phyloP scores from a whole-genome alignment of 495 filamentous ascomycete species.

The Podospora pseudopauciseta region DNA sequence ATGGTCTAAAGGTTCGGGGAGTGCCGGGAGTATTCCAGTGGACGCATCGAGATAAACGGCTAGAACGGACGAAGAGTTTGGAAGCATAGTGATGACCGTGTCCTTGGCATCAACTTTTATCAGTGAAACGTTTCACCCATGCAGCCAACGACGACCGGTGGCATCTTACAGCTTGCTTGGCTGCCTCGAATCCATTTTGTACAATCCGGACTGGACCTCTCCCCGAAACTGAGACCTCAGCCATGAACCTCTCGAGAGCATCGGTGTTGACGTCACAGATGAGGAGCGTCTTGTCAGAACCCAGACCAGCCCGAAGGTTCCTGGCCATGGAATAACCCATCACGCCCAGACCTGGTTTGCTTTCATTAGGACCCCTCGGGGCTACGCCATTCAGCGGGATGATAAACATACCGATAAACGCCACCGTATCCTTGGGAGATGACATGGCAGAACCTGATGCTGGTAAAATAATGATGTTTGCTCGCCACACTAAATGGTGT shows the following conservation, averaged over 20 bases:
- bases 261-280: constrained; percentile 46
- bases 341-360: constrained; percentile 27
- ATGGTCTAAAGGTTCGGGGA: constrained; percentile 10
- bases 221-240: constrained; percentile 25
- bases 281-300: constrained; percentile 36
- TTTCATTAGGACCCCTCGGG: background rate
- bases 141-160: background rate
- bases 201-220: constrained; percentile 23
- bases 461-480: too few species aligned
- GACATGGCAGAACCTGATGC: background rate
- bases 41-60: constrained; percentile 39
- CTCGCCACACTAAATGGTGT: too few species aligned
- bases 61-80: constrained; percentile 36
- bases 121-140: background rate
- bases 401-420: constrained; percentile 28
- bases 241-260: constrained; percentile 36
- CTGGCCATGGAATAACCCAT: constrained; percentile 53
- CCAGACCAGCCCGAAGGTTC: constrained; percentile 45
- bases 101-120: constrained; percentile 20
- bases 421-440: constrained; percentile 21
- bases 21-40: constrained; percentile 36
- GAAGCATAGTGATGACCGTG: constrained; percentile 42
- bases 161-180: constrained; percentile 38
- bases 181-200: constrained; percentile 37
- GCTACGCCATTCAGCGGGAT: background rate